phyloP scores from a whole-genome alignment of 805 yeast genomes.

The Cyberlindnera xishuangbannaensis region DNA sequence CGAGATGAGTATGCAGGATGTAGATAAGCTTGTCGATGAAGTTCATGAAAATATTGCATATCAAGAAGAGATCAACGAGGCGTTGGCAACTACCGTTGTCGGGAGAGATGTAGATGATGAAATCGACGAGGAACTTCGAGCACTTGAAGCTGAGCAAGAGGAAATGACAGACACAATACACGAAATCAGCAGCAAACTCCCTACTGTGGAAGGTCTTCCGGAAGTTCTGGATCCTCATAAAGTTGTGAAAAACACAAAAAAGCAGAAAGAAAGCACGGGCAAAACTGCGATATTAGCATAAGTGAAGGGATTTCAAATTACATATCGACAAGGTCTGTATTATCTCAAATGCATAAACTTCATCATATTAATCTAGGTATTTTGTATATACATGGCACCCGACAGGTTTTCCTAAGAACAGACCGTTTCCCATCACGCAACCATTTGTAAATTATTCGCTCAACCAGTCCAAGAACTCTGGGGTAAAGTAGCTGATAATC shows the following conservation, averaged over 20 bases:
- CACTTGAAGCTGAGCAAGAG: constrained; percentile 31
- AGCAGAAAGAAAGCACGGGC: constrained; percentile 16
- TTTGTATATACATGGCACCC: background rate
- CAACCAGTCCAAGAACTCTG: constrained; percentile 94
- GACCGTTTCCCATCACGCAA: no score
- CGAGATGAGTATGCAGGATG: constrained; percentile 71
- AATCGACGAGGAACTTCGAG: constrained; percentile 57
- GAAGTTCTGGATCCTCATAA: constrained; percentile 14
- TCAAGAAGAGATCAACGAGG: constrained; percentile 65
- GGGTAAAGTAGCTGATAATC: constrained; percentile 88
- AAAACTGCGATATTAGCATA: constrained; percentile 18
- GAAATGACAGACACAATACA: constrained; percentile 1
- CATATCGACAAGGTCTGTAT: no score
- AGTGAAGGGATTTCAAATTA: no score
- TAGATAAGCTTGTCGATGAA: constrained; percentile 81
- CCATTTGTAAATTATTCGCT: no score
- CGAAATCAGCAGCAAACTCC: constrained; percentile 14
- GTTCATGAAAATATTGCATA: constrained; percentile 74
- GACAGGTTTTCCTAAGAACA: background rate
- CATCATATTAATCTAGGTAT: no score
- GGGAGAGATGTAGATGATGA: constrained; percentile 44
- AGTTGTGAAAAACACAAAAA: constrained; percentile 10
- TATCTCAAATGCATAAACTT: no score
- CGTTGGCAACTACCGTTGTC: constrained; percentile 34
- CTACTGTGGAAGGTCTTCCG: constrained; percentile 18